Evolutionary conservation across 306 rosid genomes (phyloP).

Genomic region (Senna siamea): DNA sequence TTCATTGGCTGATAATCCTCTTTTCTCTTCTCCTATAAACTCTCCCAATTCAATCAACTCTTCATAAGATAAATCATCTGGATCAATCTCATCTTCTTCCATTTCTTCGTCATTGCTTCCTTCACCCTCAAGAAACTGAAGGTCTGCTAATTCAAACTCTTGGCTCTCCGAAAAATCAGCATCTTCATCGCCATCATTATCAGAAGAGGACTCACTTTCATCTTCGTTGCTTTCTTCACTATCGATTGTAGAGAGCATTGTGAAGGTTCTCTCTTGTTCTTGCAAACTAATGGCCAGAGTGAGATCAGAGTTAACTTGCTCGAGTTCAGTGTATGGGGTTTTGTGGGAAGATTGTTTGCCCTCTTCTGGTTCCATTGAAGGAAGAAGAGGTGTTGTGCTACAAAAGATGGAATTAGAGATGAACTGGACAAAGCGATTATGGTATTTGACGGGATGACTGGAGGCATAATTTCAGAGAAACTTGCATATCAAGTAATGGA

Average conservation of each 20-base stretch:
- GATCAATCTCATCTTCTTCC: conserved; percentile 62
- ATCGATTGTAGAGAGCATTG: conserved; percentile 56
- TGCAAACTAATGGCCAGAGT: conserved; percentile 62
- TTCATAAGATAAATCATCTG: conserved; percentile 79
- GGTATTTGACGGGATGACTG: conserved; percentile 42
- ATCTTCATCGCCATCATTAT: conserved; percentile 30
- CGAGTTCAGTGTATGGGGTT: conserved; percentile 56
- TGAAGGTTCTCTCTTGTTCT: conserved; percentile 56
- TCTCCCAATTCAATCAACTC: conserved; percentile 79
- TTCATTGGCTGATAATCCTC: conserved; percentile 65
- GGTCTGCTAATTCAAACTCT: conserved; percentile 40
- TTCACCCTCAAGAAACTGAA: conserved; percentile 50
- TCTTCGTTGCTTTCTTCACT: conserved; percentile 50
- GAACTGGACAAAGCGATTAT: conserved; percentile 24
- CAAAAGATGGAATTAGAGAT: conserved; percentile 27
- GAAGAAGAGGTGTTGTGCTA: not conserved
- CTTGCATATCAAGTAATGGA: conserved; percentile 67
- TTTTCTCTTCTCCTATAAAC: conserved; percentile 74
- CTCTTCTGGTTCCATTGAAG: conserved; percentile 58
- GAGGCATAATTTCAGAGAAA: conserved; percentile 26
- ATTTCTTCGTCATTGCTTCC: conserved; percentile 49
- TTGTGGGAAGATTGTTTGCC: conserved; percentile 57
- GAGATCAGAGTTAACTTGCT: conserved; percentile 62
- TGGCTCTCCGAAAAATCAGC: conserved; percentile 45
- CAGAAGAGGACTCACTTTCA: conserved; percentile 31